phyloP scores from a whole-genome alignment of 2,329 filamentous ascomycete species.

The Cladosporium sp. region DNA sequence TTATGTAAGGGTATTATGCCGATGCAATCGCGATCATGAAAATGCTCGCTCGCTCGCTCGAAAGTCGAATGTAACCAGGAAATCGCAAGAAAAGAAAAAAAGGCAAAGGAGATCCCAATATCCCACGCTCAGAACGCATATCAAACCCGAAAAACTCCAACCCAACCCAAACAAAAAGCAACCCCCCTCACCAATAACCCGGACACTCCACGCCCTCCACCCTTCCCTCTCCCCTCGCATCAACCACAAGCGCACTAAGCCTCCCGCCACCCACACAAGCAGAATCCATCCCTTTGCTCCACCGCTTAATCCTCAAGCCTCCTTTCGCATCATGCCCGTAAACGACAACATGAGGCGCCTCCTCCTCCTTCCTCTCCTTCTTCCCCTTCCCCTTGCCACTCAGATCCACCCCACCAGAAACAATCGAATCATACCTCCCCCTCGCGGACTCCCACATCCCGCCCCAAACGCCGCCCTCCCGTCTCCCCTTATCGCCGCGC shows the following conservation, averaged over 20 bases:
- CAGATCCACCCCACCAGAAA: too few species aligned
- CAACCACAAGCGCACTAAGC: constrained; percentile 73
- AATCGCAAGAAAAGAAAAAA: too few species aligned
- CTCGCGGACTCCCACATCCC: background rate
- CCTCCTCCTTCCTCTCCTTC: constrained; percentile 30
- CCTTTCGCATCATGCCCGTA: constrained; percentile 82
- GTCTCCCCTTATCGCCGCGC: background rate
- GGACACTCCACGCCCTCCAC: constrained; percentile 40
- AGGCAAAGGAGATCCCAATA: too few species aligned
- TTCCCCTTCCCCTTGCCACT: constrained; percentile 4
- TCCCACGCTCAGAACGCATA: too few species aligned
- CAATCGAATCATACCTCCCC: too few species aligned
- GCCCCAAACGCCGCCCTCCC: background rate
- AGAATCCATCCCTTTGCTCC: constrained; percentile 81
- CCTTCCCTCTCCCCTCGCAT: constrained; percentile 42
- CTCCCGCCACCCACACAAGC: constrained; percentile 72
- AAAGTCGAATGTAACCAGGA: too few species aligned
- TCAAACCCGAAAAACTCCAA: too few species aligned
- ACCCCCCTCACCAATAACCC: constrained; percentile 22
- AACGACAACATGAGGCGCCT: constrained; percentile 60
- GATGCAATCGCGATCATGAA: too few species aligned
- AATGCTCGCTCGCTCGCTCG: too few species aligned
- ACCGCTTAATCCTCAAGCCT: constrained; percentile 64
- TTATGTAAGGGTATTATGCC: too few species aligned
- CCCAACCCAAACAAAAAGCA: background rate